Evolutionary conservation across 73 alveolate species (phyloP).

Genomic region (Uronychia binucleata): DNA sequence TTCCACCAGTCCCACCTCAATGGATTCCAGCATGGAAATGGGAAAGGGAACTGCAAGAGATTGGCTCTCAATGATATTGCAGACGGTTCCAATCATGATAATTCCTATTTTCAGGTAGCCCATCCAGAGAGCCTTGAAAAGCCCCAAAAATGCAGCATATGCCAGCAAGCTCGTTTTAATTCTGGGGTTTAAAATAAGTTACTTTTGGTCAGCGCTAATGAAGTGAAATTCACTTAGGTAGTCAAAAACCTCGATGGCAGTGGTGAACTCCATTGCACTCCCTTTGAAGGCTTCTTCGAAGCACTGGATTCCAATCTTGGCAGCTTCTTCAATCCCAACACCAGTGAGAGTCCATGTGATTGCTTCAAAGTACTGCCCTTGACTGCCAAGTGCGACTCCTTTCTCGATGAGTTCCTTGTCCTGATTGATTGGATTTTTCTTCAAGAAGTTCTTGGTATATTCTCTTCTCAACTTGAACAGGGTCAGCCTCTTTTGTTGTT

Average conservation of each 20-base stretch:
- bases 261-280: background rate
- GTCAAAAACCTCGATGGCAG: background rate
- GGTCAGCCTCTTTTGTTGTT: background rate
- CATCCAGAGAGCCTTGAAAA: background rate
- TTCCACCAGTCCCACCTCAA: background rate
- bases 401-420: background rate
- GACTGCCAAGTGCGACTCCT: background rate
- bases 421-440: too few relatives aligned
- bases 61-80: background rate
- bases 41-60: background rate
- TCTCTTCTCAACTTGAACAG: background rate
- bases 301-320: background rate
- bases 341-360: background rate
- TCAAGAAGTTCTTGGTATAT: background rate
- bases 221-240: background rate
- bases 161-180: background rate
- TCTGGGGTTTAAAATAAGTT: background rate
- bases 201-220: background rate
- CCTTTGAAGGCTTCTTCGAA: background rate
- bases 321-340: background rate
- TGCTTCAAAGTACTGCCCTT: background rate
- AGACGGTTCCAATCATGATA: background rate
- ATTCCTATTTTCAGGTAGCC: background rate
- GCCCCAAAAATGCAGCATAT: background rate
- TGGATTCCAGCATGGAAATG: background rate